A percentile compares a stretch with the other conserved stretches of the same genome.
Conservation (phyloP, 768 basidiomycete species). For the Amanita exitialis region DNA sequence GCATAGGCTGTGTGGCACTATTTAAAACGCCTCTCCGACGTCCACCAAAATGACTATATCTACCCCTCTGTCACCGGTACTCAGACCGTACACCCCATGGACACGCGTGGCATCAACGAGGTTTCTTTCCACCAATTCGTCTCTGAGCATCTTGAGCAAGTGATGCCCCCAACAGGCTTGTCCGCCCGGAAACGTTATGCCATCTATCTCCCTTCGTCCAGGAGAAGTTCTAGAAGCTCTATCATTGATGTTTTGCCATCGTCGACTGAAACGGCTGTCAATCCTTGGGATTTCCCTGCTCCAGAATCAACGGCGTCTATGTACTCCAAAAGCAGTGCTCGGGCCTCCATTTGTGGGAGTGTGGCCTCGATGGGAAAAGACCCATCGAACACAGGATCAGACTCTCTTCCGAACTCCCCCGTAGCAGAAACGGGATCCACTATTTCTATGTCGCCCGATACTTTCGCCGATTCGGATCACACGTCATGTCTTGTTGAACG, state of each 20-base stretch:
- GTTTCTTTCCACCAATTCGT: not conserved
- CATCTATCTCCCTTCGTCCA: conserved; percentile 22
- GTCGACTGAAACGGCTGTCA: conserved; percentile 17
- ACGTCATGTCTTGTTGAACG: conserved; percentile 6
- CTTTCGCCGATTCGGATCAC: not conserved
- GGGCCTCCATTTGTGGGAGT: not conserved
- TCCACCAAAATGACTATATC: not conserved
- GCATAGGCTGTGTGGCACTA: not conserved
- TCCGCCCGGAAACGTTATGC: conserved; percentile 22
- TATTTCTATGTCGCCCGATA: not conserved
- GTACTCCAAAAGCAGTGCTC: conserved; percentile 17
- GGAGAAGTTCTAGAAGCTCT: conserved; percentile 13
- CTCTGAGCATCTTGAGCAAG: not conserved
- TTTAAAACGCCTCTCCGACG: not conserved
- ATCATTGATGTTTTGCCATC: conserved; percentile 3
- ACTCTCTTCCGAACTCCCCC: too few species aligned
- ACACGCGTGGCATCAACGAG: not conserved
- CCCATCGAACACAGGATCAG: conserved; percentile 25
- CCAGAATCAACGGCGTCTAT: conserved; percentile 14
- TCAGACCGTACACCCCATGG: not conserved
- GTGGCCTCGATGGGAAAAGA: conserved; percentile 29
- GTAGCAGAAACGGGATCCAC: not conserved
- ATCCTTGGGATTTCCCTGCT: conserved; percentile 27
- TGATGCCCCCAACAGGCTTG: not conserved
- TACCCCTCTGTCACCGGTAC: not conserved